Percentiles rank a stretch among this genome's conserved stretches.
Conservation (phyloP, 345 rosid species). For the Citrus reticulata region DNA sequence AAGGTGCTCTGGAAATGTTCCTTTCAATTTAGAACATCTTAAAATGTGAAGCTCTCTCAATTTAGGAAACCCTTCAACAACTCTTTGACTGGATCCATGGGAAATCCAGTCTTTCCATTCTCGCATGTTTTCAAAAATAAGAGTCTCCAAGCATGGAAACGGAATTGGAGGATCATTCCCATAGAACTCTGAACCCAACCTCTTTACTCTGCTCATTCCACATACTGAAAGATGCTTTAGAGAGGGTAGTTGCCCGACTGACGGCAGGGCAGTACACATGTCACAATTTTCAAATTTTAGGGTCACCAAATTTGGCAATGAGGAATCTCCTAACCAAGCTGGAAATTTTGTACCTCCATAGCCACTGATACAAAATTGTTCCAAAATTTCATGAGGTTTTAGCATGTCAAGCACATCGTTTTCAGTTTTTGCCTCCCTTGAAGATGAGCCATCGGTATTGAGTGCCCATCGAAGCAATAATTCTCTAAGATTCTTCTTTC, state of each 20-base stretch:
- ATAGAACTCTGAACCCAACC: background rate
- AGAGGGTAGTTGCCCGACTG: background rate
- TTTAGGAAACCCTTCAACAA: slow-evolving; percentile 23
- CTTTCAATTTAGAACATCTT: slow-evolving; percentile 16
- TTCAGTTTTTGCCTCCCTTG: background rate
- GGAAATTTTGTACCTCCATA: background rate
- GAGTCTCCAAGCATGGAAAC: background rate
- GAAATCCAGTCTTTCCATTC: slow-evolving; percentile 33
- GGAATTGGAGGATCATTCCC: too few relatives aligned
- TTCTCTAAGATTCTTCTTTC: slow-evolving; percentile 23
- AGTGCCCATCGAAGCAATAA: slow-evolving; percentile 9
- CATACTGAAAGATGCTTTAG: background rate
- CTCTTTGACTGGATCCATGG: background rate
- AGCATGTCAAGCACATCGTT: background rate
- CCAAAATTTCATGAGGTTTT: background rate
- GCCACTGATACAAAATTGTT: background rate
- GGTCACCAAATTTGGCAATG: background rate
- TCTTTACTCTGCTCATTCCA: background rate
- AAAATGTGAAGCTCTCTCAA: slow-evolving; percentile 24
- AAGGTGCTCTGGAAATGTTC: slow-evolving; percentile 13
- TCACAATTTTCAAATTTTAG: background rate
- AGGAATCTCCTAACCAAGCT: slow-evolving; percentile 15
- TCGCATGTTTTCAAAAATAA: slow-evolving; percentile 16
- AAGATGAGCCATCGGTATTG: too few relatives aligned
- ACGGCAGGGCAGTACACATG: background rate